A percentile compares a stretch with the other conserved stretches of the same genome.
Evolutionary conservation across 768 basidiomycete genomes (phyloP).

Genomic region (Coprinopsis cinerea): DNA sequence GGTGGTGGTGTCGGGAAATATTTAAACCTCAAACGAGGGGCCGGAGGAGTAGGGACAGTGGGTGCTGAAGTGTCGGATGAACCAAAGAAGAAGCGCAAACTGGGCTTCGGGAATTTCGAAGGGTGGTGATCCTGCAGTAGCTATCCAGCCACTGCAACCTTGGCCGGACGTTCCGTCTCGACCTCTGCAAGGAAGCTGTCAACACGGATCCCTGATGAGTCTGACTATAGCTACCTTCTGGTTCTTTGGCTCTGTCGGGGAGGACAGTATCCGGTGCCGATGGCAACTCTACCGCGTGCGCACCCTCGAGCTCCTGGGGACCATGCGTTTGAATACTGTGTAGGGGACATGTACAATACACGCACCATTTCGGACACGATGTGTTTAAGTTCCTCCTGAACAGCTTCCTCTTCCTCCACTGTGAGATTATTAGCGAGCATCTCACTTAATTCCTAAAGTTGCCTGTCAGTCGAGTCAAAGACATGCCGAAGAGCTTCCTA

Average conservation of each 20-base stretch:
- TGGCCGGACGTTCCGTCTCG: slow-evolving; percentile 14
- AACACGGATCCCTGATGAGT: too few relatives aligned
- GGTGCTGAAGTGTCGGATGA: slow-evolving; percentile 31
- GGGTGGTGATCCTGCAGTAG: slow-evolving; percentile 47
- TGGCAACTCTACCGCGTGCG: slow-evolving; percentile 40
- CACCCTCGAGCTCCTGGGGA: slow-evolving; percentile 26
- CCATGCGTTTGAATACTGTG: too few relatives aligned
- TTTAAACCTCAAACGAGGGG: slow-evolving; percentile 52
- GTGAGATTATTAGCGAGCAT: slow-evolving; percentile 79
- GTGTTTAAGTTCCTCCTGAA: slow-evolving; percentile 72
- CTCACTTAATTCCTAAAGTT: slow-evolving; percentile 81
- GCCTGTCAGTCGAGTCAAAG: neutral
- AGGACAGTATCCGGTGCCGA: slow-evolving; percentile 45
- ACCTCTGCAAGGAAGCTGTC: slow-evolving; percentile 10
- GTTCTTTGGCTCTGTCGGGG: slow-evolving; percentile 25
- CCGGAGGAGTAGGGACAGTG: slow-evolving; percentile 17
- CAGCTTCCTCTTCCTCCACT: slow-evolving; percentile 89
- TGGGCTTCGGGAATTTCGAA: slow-evolving; percentile 90
- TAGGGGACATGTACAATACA: too few relatives aligned
- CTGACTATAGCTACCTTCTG: slow-evolving; percentile 25
- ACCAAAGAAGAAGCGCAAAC: slow-evolving; percentile 71
- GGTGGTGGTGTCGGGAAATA: slow-evolving; percentile 78
- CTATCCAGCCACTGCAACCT: slow-evolving; percentile 30
- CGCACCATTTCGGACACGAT: slow-evolving; percentile 59
- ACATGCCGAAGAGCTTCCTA: slow-evolving; percentile 20